These are phyloP conservation scores for Penicillium sp. DNA, from an alignment of 2,329 filamentous ascomycete genomes.

Conservation along the genomic window DNA sequence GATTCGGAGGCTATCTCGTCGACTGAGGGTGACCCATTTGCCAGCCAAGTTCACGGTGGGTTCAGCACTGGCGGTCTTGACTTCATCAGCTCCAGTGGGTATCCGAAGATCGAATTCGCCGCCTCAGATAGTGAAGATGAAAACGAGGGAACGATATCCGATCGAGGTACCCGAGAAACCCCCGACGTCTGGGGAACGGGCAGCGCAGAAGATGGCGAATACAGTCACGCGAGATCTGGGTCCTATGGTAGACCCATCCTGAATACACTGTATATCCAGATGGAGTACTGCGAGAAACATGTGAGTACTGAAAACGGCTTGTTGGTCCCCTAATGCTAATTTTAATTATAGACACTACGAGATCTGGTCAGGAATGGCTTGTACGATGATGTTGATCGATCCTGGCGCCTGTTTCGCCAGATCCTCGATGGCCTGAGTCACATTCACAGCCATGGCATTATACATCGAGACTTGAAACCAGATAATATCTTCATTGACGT, in stretches of 20 bases:
- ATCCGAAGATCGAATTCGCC: conserved; percentile 71
- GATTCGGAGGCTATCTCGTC: conserved; percentile 44
- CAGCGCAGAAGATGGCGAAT: conserved; percentile 31
- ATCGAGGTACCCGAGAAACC: conserved; percentile 29
- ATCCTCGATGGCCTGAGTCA: conserved; percentile 84
- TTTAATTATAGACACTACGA: conserved; percentile 62
- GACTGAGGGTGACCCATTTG: conserved; percentile 53
- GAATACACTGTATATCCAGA: conserved; percentile 90
- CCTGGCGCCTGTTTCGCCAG: conserved; percentile 88
- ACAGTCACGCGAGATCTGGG: conserved; percentile 44
- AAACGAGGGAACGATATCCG: conserved; percentile 34
- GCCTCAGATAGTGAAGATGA: conserved; percentile 51
- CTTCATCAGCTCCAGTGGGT: conserved; percentile 83
- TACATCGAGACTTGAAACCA: conserved; percentile 92
- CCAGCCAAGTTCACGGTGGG: conserved; percentile 24
- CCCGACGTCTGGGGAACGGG: conserved; percentile 21
- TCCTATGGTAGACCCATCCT: conserved; percentile 54
- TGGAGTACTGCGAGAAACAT: conserved; percentile 96
- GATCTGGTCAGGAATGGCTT: conserved; percentile 78
- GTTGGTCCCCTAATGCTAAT: not conserved
- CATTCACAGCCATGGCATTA: conserved; percentile 85
- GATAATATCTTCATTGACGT: conserved; percentile 97
- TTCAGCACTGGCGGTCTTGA: conserved; percentile 81
- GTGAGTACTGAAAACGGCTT: conserved; percentile 42
- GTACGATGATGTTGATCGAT: conserved; percentile 67